Evolutionary conservation across 495 filamentous ascomycete genomes (phyloP), one percentile per base, ranked within the genome.

Genomic region (Penicillium canescens): DNA sequence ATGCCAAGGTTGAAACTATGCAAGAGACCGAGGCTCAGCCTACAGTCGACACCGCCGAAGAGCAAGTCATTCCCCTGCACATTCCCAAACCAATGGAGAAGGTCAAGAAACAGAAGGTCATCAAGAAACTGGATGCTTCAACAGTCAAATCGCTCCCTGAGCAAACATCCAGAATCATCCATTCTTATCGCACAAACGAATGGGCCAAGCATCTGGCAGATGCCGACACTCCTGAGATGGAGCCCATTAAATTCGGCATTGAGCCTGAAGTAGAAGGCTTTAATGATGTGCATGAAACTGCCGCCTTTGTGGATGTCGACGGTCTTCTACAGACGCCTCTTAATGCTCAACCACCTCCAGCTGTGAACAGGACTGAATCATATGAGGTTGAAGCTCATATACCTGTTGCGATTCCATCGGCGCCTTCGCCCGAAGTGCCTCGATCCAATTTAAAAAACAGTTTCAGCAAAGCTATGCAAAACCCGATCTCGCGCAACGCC

Each of bases 111-210:
- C 48, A 56, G 36, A 54, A 59, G 21, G 65, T 59, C n/a, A 65
- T 68, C 28, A 46, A 54, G n/a, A 65, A 50, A 41, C 46, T 78
- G 33, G 61, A 75, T 20, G 55, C 52, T 21, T 63, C 67, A 24
- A 69, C 69, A 1, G 65, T 78, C 36, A 65, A 75, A n/a, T 47
- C 56, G 6, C 59, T 78, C 37, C 73, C 75, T 10, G 65, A 65
- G 16, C 74, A 72, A 37, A 70, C 70, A 26, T 92, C 92, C 1
- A 86, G 78, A 47, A 77, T 96, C 10, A 84, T 91, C 1, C 76
- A 88, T 62, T 88, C 86, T 0, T 97, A 94, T 60, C 83, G 93
- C 42, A 97, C 92, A 5, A 96, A 96, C 59, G 92, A 98, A 73
- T 98, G 93, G 93, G 91, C 92, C 1, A 96, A 96, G 62, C 91